phyloP scores from a whole-genome alignment of 2,329 filamentous ascomycete genomes.

The Aspergillus udagawae region DNA sequence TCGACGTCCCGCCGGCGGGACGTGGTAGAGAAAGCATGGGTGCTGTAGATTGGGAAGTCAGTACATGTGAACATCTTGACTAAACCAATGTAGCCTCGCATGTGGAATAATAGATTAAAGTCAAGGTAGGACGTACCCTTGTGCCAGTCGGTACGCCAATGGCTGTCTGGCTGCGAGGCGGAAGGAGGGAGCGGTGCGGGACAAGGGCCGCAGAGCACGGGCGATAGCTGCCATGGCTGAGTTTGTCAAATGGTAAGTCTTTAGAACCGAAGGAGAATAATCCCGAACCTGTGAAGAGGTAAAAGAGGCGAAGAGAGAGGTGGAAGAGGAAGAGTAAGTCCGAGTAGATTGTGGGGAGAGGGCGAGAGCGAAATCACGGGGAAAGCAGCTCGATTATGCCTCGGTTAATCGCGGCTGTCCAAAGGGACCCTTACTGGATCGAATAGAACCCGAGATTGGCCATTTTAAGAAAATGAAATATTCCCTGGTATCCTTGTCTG shows the following conservation, averaged over 20 bases:
- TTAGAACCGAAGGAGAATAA: background rate
- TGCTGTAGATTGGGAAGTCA: conserved; percentile 22
- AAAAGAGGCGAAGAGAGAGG: background rate
- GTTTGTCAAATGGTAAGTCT: background rate
- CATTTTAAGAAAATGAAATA: background rate
- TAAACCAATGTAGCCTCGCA: background rate
- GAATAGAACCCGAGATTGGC: background rate
- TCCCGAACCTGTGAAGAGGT: background rate
- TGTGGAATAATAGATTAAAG: background rate
- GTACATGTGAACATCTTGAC: conserved; percentile 1
- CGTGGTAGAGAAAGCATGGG: conserved; percentile 60
- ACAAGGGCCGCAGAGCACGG: conserved; percentile 45
- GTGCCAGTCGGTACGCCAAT: conserved; percentile 35
- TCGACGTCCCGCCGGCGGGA: conserved; percentile 54
- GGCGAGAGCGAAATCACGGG: conserved; percentile 5
- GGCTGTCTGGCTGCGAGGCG: conserved; percentile 38
- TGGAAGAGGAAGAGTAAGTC: background rate
- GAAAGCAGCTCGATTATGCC: background rate
- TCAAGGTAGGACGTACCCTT: conserved; percentile 32
- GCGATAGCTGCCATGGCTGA: conserved; percentile 46
- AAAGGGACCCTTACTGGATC: background rate
- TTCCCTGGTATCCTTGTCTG: background rate
- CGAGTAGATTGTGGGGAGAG: background rate
- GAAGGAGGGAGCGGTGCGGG: conserved; percentile 36
- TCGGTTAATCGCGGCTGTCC: conserved; percentile 8